A percentile compares a stretch with the other conserved stretches of the same genome.
These are phyloP conservation scores for Trichophyton verrucosum DNA, from an alignment of 2,329 filamentous ascomycete species.

Conservation along the genomic window DNA sequence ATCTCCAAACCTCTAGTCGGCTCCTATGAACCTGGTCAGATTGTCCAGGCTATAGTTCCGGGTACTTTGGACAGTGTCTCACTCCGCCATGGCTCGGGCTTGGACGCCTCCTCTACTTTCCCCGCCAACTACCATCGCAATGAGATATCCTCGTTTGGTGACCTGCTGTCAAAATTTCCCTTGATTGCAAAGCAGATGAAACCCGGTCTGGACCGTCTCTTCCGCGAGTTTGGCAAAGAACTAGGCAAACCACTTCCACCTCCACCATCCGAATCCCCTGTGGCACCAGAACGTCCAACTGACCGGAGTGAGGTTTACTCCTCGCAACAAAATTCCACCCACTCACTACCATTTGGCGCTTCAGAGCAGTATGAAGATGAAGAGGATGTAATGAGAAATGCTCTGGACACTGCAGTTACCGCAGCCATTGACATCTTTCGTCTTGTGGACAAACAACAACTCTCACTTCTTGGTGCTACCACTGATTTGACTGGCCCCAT, in stretches of 20 bases:
- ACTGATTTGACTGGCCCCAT: slow-evolving; percentile 86
- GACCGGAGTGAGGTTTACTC: slow-evolving; percentile 26
- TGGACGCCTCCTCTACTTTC: slow-evolving; percentile 9
- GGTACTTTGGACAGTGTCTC: slow-evolving; percentile 20
- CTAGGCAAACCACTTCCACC: slow-evolving; percentile 75
- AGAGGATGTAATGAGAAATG: slow-evolving; percentile 77
- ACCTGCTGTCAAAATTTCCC: slow-evolving; percentile 80
- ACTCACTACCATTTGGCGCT: slow-evolving; percentile 40
- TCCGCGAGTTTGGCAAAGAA: slow-evolving; percentile 75
- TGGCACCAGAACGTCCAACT: slow-evolving; percentile 29
- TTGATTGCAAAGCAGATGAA: slow-evolving; percentile 97
- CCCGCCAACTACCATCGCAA: slow-evolving; percentile 50
- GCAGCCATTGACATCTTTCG: slow-evolving; percentile 93
- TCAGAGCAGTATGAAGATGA: slow-evolving; percentile 73
- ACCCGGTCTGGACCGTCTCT: slow-evolving; percentile 73
- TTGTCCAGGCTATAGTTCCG: slow-evolving; percentile 51
- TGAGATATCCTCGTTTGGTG: slow-evolving; percentile 79
- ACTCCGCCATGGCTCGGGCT: slow-evolving; percentile 15
- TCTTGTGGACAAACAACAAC: slow-evolving; percentile 84
- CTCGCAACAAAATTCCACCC: slow-evolving; percentile 22
- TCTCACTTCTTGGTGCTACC: slow-evolving; percentile 80
- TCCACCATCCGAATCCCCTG: slow-evolving; percentile 43
- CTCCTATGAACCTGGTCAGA: slow-evolving; percentile 61
- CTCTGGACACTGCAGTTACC: slow-evolving; percentile 83
- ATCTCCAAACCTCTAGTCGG: slow-evolving; percentile 83